phyloP scores from a whole-genome alignment of 208 protist species.

The Leptomonas seymouri region DNA sequence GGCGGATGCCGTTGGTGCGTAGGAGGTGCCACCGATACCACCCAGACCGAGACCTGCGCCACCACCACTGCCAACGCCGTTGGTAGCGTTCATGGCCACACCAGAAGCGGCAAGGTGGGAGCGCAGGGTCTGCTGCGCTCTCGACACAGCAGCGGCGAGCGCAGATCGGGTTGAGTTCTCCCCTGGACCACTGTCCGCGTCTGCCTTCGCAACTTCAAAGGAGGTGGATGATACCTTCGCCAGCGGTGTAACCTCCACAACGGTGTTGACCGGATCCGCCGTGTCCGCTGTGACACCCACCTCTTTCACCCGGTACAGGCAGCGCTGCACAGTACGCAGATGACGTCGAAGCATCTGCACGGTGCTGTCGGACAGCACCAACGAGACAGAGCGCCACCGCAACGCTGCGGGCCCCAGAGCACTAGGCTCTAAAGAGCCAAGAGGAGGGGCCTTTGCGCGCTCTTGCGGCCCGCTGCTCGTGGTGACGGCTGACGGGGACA shows the following conservation, averaged over 20 bases:
- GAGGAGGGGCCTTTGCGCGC: background rate
- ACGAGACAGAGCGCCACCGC: conserved; percentile 29
- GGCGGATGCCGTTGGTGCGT: background rate
- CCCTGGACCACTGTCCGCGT: background rate
- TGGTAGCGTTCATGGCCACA: background rate
- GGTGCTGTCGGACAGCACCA: conserved; percentile 21
- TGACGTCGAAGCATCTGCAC: conserved; percentile 24
- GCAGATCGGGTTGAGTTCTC: conserved; percentile 10
- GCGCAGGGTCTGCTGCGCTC: conserved; percentile 28
- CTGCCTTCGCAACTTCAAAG: background rate
- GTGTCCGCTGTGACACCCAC: background rate
- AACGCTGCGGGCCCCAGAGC: background rate
- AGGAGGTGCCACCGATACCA: background rate
- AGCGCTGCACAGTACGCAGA: conserved; percentile 25
- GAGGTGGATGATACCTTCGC: background rate
- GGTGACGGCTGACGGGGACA: background rate
- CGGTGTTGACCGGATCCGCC: background rate
- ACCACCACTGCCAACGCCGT: background rate
- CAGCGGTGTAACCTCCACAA: no score
- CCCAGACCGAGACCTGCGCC: background rate
- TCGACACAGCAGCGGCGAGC: conserved; percentile 28
- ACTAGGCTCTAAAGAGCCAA: background rate
- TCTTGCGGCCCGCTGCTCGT: background rate
- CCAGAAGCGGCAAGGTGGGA: conserved; percentile 19
- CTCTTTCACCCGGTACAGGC: conserved; percentile 17